Evolutionary conservation across 352 stramenopile genomes (phyloP).

Genomic region (Phytophthora rubi): DNA sequence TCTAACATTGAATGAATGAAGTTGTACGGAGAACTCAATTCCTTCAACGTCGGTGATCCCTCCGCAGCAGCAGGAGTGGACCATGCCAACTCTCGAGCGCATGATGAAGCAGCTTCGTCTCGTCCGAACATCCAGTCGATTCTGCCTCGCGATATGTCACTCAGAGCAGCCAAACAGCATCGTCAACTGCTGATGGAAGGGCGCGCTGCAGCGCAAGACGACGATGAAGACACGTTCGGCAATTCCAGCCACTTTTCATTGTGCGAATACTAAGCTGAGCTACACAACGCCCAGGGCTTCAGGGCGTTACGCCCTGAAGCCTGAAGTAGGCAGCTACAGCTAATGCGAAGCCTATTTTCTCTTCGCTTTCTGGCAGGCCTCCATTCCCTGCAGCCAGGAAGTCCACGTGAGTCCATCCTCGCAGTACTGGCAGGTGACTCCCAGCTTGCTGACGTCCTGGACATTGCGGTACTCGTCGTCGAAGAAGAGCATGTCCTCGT

Average conservation of each 20-base stretch:
- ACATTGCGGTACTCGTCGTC: constrained; percentile 93
- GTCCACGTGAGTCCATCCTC: constrained; percentile 65
- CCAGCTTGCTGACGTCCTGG: constrained; percentile 59
- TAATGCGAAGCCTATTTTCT: constrained; percentile 6
- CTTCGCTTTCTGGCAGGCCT: constrained; percentile 62
- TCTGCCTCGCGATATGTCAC: constrained; percentile 31
- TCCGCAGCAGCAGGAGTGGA: constrained; percentile 48
- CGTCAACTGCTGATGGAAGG: constrained; percentile 37
- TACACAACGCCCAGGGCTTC: neutral
- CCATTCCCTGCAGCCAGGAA: constrained; percentile 70
- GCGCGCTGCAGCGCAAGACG: constrained; percentile 13
- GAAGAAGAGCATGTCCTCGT: constrained; percentile 97
- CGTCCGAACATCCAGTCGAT: constrained; percentile 27
- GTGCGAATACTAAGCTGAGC: constrained; percentile 5
- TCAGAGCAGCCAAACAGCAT: constrained; percentile 27
- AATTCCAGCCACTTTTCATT: constrained; percentile 7
- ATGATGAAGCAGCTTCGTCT: constrained; percentile 7
- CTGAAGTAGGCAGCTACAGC: neutral
- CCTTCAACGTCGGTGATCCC: constrained; percentile 47
- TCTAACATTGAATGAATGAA: no score
- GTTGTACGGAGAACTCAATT: constrained; percentile 21
- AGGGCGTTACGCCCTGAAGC: no score
- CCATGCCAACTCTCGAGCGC: constrained; percentile 2
- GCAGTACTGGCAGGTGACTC: constrained; percentile 82
- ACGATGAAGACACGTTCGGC: constrained; percentile 6